Percentiles rank a stretch among this genome's conserved stretches.
phyloP scores from a whole-genome alignment of 2,329 filamentous ascomycete species.

The Thielaviopsis euricoi region DNA sequence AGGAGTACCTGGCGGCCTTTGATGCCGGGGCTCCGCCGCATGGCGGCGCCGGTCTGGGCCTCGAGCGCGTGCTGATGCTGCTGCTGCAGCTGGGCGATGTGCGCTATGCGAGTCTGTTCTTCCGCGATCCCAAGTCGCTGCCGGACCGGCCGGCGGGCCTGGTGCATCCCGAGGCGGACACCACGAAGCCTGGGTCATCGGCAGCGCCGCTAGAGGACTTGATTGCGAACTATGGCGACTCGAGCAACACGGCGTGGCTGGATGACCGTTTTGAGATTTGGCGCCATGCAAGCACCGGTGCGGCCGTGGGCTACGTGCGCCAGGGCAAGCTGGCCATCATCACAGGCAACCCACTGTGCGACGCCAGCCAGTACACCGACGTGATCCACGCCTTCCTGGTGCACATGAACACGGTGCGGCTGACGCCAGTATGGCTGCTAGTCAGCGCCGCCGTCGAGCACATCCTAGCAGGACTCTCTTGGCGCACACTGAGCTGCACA shows the following conservation, averaged over 20 bases:
- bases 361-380: conserved; percentile 55
- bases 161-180: conserved; percentile 79
- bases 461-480: conserved; percentile 65
- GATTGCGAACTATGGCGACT: conserved; percentile 89
- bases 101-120: conserved; percentile 72
- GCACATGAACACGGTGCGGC: conserved; percentile 47
- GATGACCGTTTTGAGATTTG: conserved; percentile 80
- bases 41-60: conserved; percentile 74
- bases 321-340: conserved; percentile 66
- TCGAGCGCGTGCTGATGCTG: conserved; percentile 78
- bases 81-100: conserved; percentile 79
- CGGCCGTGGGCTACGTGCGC: conserved; percentile 68
- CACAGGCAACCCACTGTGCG: conserved; percentile 76
- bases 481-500: conserved; percentile 76
- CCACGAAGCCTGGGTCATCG: conserved; percentile 31
- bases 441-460: conserved; percentile 66
- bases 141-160: conserved; percentile 50
- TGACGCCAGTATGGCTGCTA: conserved; percentile 80
- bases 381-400: conserved; percentile 61
- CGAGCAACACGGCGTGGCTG: conserved; percentile 84
- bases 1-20: conserved; percentile 80
- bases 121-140: conserved; percentile 75
- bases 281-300: conserved; percentile 64
- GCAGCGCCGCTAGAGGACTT: conserved; percentile 68
- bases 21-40: conserved; percentile 79